These are phyloP conservation scores for Nemania diffusa DNA, from an alignment of 2,329 filamentous ascomycete species.

Conservation along the genomic window DNA sequence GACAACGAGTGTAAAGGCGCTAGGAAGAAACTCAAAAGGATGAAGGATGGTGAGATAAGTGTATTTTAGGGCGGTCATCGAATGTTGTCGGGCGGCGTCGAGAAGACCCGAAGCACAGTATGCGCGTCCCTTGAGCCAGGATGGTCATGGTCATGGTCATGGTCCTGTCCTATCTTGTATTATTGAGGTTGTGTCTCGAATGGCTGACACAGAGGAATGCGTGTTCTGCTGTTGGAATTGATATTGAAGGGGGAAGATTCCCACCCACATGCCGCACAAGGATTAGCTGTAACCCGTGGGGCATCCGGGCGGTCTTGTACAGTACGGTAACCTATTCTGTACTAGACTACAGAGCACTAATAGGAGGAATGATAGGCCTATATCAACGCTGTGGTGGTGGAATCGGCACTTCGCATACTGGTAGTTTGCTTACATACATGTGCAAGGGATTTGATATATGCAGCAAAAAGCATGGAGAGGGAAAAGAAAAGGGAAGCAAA, in stretches of 20 bases:
- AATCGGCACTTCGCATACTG: slow-evolving; percentile 26
- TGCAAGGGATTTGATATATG: slow-evolving; percentile 17
- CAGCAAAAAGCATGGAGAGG: not conserved
- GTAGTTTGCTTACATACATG: not conserved
- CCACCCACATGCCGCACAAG: slow-evolving; percentile 27
- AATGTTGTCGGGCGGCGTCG: slow-evolving; percentile 27
- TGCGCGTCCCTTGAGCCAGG: slow-evolving; percentile 9
- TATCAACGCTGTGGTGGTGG: slow-evolving; percentile 24
- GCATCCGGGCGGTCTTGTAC: not conserved
- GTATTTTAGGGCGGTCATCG: no score
- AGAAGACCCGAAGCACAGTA: slow-evolving; percentile 21
- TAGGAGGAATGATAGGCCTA: no score
- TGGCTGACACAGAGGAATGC: slow-evolving; percentile 26
- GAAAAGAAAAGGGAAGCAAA: not conserved
- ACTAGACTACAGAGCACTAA: no score
- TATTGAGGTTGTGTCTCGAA: slow-evolving; percentile 7
- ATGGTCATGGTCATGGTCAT: no score
- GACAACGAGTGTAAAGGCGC: no score
- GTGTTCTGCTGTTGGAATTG: slow-evolving; percentile 12
- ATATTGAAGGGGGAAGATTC: slow-evolving; percentile 30
- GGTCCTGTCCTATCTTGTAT: not conserved
- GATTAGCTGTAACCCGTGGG: not conserved
- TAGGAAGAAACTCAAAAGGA: no score
- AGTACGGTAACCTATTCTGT: no score
- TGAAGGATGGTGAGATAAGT: no score